A percentile compares a stretch with the other conserved stretches of the same genome.
Evolutionary conservation across 768 basidiomycete species (phyloP).

Genomic region (Terana coerulea): DNA sequence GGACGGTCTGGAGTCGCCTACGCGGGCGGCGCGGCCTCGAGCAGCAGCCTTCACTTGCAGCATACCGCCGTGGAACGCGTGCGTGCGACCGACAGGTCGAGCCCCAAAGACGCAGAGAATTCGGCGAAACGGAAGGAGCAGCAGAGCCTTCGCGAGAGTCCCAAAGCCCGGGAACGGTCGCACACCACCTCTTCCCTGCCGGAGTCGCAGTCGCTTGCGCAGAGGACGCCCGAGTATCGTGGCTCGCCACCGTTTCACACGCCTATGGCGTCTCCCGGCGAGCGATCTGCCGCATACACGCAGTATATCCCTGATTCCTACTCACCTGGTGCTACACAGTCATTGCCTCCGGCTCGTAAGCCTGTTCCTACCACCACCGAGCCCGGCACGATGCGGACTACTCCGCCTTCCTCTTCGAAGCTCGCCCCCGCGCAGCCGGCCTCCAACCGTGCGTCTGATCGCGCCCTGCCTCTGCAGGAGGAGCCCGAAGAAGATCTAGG

Average conservation of each 20-base stretch:
- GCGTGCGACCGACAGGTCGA: slow-evolving; percentile 47
- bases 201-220: slow-evolving; percentile 12
- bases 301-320: slow-evolving; percentile 36
- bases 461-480: slow-evolving; percentile 74
- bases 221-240: slow-evolving; percentile 49
- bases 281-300: slow-evolving; percentile 41
- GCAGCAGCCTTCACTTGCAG: slow-evolving; percentile 34
- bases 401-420: slow-evolving; percentile 34
- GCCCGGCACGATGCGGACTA: slow-evolving; percentile 15
- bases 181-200: slow-evolving; percentile 28
- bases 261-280: slow-evolving; percentile 45
- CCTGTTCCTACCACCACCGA: slow-evolving; percentile 18
- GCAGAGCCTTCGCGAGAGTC: slow-evolving; percentile 36
- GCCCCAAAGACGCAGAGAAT: slow-evolving; percentile 50
- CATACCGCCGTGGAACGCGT: slow-evolving; percentile 47
- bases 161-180: slow-evolving; percentile 28
- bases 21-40: slow-evolving; percentile 43
- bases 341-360: slow-evolving; percentile 17
- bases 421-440: slow-evolving; percentile 51
- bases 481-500: slow-evolving; percentile 64
- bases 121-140: slow-evolving; percentile 22
- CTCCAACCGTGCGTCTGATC: slow-evolving; percentile 57
- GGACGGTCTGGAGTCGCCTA: slow-evolving; percentile 43
- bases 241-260: slow-evolving; percentile 39
- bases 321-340: slow-evolving; percentile 5